phyloP scores from a whole-genome alignment of 805 yeast species.

The Candida caryicola region DNA sequence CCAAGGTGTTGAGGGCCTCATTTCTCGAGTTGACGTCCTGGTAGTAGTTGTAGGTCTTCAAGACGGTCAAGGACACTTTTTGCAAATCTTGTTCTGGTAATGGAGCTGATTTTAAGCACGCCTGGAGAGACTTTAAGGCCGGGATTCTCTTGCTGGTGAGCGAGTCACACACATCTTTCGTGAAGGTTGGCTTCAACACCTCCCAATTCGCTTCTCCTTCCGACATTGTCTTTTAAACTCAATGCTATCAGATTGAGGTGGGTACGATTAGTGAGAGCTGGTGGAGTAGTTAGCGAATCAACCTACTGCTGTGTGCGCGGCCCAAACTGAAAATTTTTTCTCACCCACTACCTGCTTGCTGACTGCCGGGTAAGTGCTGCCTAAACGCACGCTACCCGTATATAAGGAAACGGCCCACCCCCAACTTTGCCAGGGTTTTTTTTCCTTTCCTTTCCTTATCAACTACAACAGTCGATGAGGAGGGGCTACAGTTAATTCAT shows the following conservation, averaged over 20 bases:
- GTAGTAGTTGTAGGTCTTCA: slow-evolving; percentile 50
- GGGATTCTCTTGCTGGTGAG: slow-evolving; percentile 35
- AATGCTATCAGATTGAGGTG: neutral
- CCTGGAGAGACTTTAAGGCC: slow-evolving; percentile 24
- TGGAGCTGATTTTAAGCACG: slow-evolving; percentile 22
- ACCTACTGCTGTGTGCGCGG: slow-evolving; percentile 3
- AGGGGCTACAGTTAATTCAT: slow-evolving; percentile 37
- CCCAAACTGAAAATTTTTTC: slow-evolving; percentile 7
- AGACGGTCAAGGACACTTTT: slow-evolving; percentile 26
- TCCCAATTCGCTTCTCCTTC: slow-evolving; percentile 15
- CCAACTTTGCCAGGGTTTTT: neutral
- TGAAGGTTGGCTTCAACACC: slow-evolving; percentile 21
- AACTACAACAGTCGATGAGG: slow-evolving; percentile 62
- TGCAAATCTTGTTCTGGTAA: slow-evolving; percentile 18
- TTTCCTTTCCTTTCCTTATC: slow-evolving; percentile 30
- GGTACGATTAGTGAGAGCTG: no score
- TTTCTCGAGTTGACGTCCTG: slow-evolving; percentile 49
- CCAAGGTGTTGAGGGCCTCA: slow-evolving; percentile 40
- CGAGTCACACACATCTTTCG: slow-evolving; percentile 27
- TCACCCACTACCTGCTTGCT: no score
- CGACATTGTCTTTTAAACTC: neutral
- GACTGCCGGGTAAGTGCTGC: neutral
- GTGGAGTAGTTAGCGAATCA: neutral
- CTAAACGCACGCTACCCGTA: neutral
- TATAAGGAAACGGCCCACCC: neutral